Percentiles rank a stretch among this genome's conserved stretches.
These are phyloP conservation scores for Linum usitatissimum DNA, from an alignment of 345 rosid species.

Conservation along the genomic window DNA sequence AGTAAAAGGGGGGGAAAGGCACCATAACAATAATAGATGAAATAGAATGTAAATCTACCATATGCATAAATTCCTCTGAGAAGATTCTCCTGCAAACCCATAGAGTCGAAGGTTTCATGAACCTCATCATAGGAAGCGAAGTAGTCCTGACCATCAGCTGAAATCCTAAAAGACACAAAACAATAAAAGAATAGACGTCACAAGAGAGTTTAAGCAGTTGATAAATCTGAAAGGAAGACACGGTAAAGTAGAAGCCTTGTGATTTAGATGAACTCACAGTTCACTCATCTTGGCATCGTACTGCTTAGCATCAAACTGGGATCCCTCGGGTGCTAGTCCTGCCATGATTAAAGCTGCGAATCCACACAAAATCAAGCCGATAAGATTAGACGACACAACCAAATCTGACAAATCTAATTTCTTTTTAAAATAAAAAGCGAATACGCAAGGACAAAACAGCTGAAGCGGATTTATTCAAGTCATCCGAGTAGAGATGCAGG, in stretches of 20 bases:
- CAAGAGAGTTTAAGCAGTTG: no score
- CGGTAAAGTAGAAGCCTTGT: no score
- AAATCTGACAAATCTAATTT: no score
- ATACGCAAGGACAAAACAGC: no score
- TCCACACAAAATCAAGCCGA: no score
- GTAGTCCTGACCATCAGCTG: not conserved
- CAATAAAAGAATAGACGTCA: no score
- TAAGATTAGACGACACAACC: no score
- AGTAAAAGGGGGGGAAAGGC: not conserved
- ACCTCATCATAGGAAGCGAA: not conserved
- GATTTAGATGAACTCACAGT: constrained; percentile 35
- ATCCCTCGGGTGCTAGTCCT: constrained; percentile 57
- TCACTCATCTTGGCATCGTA: constrained; percentile 70
- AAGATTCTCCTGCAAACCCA: constrained; percentile 5
- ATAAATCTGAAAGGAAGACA: no score
- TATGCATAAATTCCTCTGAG: constrained; percentile 1
- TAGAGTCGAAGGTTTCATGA: constrained; percentile 2
- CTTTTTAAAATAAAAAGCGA: no score
- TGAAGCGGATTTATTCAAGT: no score
- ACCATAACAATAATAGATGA: not conserved
- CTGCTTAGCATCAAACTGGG: constrained; percentile 62
- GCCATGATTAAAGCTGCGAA: constrained; percentile 46
- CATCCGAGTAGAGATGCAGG: no score
- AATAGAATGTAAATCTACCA: not conserved
- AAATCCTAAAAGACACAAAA: not conserved